Evolutionary conservation across 495 filamentous ascomycete genomes (phyloP).

Genomic region (Xylaria flabelliformis): DNA sequence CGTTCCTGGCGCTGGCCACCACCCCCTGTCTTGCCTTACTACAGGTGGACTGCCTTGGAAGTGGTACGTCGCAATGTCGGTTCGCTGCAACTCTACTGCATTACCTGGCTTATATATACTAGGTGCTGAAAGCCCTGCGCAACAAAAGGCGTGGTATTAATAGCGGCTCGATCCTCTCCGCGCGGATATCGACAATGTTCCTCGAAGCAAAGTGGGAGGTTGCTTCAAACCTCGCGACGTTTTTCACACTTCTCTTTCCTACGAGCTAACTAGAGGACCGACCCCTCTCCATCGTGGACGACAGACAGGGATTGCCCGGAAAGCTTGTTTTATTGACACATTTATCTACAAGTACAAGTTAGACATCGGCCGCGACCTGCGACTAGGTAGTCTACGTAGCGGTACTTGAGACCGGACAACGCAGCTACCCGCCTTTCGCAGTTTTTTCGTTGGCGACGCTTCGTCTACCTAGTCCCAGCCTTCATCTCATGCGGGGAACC

Average conservation of each 20-base stretch:
- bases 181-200: background rate
- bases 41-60: slow-evolving; percentile 12
- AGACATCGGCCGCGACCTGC: background rate
- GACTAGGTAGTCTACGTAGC: background rate
- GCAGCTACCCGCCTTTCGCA: background rate
- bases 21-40: slow-evolving; percentile 27
- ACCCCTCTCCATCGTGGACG: slow-evolving; percentile 1
- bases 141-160: slow-evolving; percentile 18
- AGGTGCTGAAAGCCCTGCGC: slow-evolving; percentile 12
- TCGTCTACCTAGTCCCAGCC: background rate
- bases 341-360: background rate
- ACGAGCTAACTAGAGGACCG: background rate
- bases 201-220: slow-evolving; percentile 5
- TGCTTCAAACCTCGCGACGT: background rate
- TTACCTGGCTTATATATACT: slow-evolving; percentile 9
- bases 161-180: slow-evolving; percentile 21
- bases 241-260: background rate
- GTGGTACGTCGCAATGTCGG: slow-evolving; percentile 1
- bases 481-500: background rate
- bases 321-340: background rate
- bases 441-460: background rate
- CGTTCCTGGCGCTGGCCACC: background rate
- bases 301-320: background rate
- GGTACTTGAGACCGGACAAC: background rate
- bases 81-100: slow-evolving; percentile 26